Conservation (phyloP, 768 basidiomycete genomes). For the Phaeotremella skinneri region DNA sequence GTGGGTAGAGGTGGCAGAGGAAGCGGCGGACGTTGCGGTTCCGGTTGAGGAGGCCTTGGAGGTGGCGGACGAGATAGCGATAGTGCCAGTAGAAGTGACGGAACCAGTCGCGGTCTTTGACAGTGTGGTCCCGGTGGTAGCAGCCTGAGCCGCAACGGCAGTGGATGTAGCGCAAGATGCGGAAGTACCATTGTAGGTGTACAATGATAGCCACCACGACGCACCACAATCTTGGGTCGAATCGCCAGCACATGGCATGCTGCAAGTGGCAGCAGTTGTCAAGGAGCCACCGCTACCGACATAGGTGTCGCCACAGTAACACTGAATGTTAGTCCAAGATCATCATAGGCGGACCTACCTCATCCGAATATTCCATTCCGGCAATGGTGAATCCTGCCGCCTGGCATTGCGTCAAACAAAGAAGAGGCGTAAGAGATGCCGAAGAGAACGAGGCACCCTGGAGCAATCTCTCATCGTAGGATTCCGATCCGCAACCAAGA, state of each 20-base stretch:
- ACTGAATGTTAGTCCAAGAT: slow-evolving; percentile 23
- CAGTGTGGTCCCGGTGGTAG: slow-evolving; percentile 11
- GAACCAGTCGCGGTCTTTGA: slow-evolving; percentile 10
- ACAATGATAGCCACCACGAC: slow-evolving; percentile 42
- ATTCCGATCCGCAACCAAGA: slow-evolving; percentile 47
- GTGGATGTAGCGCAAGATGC: slow-evolving; percentile 3
- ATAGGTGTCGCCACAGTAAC: slow-evolving; percentile 49
- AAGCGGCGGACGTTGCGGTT: slow-evolving; percentile 17
- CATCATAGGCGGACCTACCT: slow-evolving; percentile 32
- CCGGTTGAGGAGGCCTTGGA: slow-evolving; percentile 4
- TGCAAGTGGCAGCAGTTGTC: slow-evolving; percentile 27
- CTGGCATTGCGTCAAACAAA: slow-evolving; percentile 45
- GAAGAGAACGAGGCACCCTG: slow-evolving; percentile 45
- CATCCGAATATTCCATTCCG: slow-evolving; percentile 46
- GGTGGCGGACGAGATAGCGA: slow-evolving; percentile 6
- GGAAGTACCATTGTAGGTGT: slow-evolving; percentile 33
- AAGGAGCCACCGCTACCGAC: slow-evolving; percentile 35
- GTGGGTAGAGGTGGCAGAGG: slow-evolving; percentile 12
- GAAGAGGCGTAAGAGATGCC: slow-evolving; percentile 23
- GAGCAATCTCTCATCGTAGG: slow-evolving; percentile 40
- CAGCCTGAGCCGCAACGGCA: slow-evolving; percentile 8
- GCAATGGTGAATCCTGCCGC: slow-evolving; percentile 40
- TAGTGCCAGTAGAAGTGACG: slow-evolving; percentile 6
- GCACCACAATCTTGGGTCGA: slow-evolving; percentile 27
- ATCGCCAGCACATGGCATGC: slow-evolving; percentile 29